These are phyloP conservation scores for Ophiocordyceps camponoti-saundersi DNA, from an alignment of 2,329 filamentous ascomycete species.

Conservation along the genomic window DNA sequence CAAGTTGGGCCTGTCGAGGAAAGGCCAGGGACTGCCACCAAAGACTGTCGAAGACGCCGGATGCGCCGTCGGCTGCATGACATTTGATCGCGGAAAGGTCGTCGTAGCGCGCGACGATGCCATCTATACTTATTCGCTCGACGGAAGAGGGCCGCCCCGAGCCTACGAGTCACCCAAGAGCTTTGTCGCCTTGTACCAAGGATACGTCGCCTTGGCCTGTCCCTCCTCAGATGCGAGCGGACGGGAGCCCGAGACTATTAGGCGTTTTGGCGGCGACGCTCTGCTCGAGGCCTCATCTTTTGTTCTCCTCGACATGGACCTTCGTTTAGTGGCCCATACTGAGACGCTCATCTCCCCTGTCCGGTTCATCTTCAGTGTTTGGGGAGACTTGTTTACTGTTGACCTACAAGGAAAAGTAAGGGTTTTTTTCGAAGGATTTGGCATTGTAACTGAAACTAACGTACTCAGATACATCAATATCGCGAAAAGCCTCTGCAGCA, in stretches of 20 bases:
- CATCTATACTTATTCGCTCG: conserved; percentile 78
- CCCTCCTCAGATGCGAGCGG: conserved; percentile 45
- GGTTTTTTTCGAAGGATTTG: neutral
- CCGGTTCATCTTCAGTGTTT: conserved; percentile 65
- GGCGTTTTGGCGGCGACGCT: conserved; percentile 61
- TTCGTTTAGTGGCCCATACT: conserved; percentile 79
- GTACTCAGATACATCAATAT: conserved; percentile 57
- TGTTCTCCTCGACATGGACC: conserved; percentile 76
- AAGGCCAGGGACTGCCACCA: conserved; percentile 76
- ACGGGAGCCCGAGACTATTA: conserved; percentile 40
- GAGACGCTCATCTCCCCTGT: conserved; percentile 72
- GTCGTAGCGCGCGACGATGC: conserved; percentile 91
- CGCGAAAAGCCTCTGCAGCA: conserved; percentile 83
- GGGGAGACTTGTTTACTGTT: conserved; percentile 84
- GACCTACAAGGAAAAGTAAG: conserved; percentile 77
- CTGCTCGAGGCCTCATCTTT: conserved; percentile 80
- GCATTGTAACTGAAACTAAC: neutral
- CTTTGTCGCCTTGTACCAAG: conserved; percentile 58
- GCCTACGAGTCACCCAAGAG: conserved; percentile 88
- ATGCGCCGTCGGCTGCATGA: conserved; percentile 91
- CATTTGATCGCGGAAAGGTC: conserved; percentile 69
- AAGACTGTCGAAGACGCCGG: conserved; percentile 79
- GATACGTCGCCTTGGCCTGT: conserved; percentile 78
- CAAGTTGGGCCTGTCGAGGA: conserved; percentile 71
- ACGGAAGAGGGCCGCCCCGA: conserved; percentile 73